These are phyloP conservation scores for Morella rubra DNA, from an alignment of 306 rosid species.

Conservation along the genomic window DNA sequence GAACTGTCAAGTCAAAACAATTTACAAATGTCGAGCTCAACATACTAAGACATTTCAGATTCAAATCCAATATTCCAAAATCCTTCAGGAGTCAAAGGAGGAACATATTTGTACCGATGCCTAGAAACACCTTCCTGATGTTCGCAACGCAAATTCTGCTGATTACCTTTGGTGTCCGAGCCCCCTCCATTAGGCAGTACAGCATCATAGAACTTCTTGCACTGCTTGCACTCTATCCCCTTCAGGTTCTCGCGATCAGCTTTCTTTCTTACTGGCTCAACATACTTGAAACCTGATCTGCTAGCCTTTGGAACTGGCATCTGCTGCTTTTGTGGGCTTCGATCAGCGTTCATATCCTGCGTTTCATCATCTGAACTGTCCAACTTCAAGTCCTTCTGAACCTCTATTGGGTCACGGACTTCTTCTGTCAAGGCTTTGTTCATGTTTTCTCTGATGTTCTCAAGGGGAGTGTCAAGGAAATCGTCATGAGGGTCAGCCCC, in stretches of 20 bases:
- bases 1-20: not conserved
- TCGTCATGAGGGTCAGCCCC: slow-evolving; percentile 85
- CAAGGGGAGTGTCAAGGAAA: slow-evolving; percentile 90
- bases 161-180: slow-evolving; percentile 36
- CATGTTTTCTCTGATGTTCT: slow-evolving; percentile 66
- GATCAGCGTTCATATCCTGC: slow-evolving; percentile 60
- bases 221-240: slow-evolving; percentile 94
- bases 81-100: slow-evolving; percentile 97
- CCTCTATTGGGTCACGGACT: slow-evolving; percentile 16
- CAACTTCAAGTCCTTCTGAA: slow-evolving; percentile 35
- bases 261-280: slow-evolving; percentile 89
- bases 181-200: slow-evolving; percentile 67
- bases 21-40: slow-evolving; percentile 1
- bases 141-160: slow-evolving; percentile 67
- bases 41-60: slow-evolving; percentile 60
- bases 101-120: slow-evolving; percentile 86
- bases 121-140: slow-evolving; percentile 97
- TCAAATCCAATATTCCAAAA: slow-evolving; percentile 99
- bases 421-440: slow-evolving; percentile 45
- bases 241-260: slow-evolving; percentile 84
- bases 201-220: slow-evolving; percentile 86
- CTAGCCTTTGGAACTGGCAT: slow-evolving; percentile 36
- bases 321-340: slow-evolving; percentile 42
- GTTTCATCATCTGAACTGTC: slow-evolving; percentile 77
- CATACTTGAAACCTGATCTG: slow-evolving; percentile 65